Percentiles rank a stretch among this genome's conserved stretches.
phyloP scores from a whole-genome alignment of 768 basidiomycete genomes.

The Saitozyma sp. region DNA sequence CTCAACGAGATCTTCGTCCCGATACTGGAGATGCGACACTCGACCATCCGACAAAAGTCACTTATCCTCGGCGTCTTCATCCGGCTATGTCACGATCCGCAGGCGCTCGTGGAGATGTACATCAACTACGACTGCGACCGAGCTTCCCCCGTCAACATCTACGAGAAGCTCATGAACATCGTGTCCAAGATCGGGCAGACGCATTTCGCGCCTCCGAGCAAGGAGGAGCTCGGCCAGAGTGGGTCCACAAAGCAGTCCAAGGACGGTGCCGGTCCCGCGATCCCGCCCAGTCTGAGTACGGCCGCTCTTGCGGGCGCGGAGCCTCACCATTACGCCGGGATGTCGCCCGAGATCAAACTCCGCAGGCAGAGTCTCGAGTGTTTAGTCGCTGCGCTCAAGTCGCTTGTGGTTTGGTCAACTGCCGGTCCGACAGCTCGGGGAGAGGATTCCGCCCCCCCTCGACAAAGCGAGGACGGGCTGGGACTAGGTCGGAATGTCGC shows the following conservation, averaged over 20 bases:
- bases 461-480: constrained; percentile 31
- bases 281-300: constrained; percentile 68
- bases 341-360: constrained; percentile 75
- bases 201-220: constrained; percentile 53
- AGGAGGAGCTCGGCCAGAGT: constrained; percentile 34
- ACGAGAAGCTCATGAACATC: constrained; percentile 96
- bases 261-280: constrained; percentile 56
- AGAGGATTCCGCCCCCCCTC: background rate
- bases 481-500: constrained; percentile 18
- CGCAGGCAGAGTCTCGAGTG: constrained; percentile 93
- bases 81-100: constrained; percentile 89
- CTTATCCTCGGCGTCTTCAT: constrained; percentile 82
- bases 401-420: constrained; percentile 80
- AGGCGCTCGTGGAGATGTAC: constrained; percentile 95
- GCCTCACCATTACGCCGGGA: constrained; percentile 57
- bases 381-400: constrained; percentile 80
- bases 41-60: constrained; percentile 91
- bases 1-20: constrained; percentile 98
- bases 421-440: constrained; percentile 62
- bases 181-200: constrained; percentile 84
- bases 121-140: constrained; percentile 99
- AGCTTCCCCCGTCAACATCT: constrained; percentile 91
- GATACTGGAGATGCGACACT: constrained; percentile 95
- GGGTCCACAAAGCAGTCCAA: constrained; percentile 39
- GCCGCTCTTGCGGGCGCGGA: constrained; percentile 57